Percentiles rank a stretch among this genome's conserved stretches.
Conservation (phyloP, 2,329 filamentous ascomycete species). For the Xylaria sp. region DNA sequence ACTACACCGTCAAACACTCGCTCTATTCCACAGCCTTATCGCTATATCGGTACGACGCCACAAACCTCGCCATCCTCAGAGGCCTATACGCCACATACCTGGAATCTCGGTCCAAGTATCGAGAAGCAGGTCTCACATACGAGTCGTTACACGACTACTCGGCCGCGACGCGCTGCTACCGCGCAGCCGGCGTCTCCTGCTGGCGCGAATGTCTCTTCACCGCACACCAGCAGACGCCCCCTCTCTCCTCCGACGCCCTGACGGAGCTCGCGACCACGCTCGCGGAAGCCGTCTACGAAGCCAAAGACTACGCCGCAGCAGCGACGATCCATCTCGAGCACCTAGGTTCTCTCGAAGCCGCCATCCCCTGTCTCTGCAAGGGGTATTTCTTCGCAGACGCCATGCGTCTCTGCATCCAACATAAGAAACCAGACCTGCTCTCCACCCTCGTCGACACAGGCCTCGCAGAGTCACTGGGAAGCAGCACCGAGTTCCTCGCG, state of each 20-base stretch:
- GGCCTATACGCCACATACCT: constrained; percentile 83
- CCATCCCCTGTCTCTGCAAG: constrained; percentile 83
- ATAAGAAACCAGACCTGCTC: constrained; percentile 70
- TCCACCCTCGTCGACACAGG: constrained; percentile 76
- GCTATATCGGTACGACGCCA: constrained; percentile 83
- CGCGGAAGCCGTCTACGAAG: constrained; percentile 81
- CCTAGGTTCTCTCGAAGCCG: constrained; percentile 74
- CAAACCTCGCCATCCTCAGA: constrained; percentile 74
- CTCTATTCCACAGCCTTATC: constrained; percentile 82
- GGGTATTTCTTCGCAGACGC: constrained; percentile 90
- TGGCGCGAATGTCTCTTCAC: constrained; percentile 93
- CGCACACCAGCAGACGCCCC: constrained; percentile 73
- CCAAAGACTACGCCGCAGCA: constrained; percentile 83
- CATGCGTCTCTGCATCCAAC: constrained; percentile 76
- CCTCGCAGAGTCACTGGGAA: constrained; percentile 81
- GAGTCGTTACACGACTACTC: constrained; percentile 82
- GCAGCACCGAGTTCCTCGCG: constrained; percentile 88
- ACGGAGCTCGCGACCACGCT: constrained; percentile 76
- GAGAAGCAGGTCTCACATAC: constrained; percentile 89
- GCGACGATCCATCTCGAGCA: constrained; percentile 85
- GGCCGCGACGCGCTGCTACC: constrained; percentile 84
- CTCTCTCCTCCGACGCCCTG: constrained; percentile 69
- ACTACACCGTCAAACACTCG: constrained; percentile 80
- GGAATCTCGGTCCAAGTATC: constrained; percentile 77
- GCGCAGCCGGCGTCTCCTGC: constrained; percentile 76